A percentile compares a stretch with the other conserved stretches of the same genome.
Evolutionary conservation across 192 early-diverging fungal genomes (phyloP).

Genomic region (Coemansia sp.): DNA sequence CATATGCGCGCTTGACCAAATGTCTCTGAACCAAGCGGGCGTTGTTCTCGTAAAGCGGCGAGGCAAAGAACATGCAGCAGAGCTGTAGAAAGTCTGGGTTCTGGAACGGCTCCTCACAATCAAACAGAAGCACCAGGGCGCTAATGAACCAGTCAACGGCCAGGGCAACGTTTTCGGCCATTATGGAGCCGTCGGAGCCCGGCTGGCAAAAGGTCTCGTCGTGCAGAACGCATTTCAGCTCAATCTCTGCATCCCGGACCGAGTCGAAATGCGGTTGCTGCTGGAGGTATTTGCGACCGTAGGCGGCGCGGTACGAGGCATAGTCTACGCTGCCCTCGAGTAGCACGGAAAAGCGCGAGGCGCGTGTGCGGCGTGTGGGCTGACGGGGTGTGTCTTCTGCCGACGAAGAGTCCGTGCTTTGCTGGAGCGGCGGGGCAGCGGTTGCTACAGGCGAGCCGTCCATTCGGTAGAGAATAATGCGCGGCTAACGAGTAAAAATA

Average conservation of each 20-base stretch:
- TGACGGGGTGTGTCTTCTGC: not conserved
- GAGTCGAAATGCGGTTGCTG: conserved; percentile 44
- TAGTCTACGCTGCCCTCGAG: conserved; percentile 47
- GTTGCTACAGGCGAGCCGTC: too few species aligned
- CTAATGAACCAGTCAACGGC: conserved; percentile 46
- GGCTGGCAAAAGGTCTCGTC: conserved; percentile 26
- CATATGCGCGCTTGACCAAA: conserved; percentile 43
- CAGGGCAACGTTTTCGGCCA: conserved; percentile 44
- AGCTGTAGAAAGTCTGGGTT: conserved; percentile 43
- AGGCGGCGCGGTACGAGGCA: conserved; percentile 27
- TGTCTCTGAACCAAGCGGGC: conserved; percentile 44
- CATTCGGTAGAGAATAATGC: too few species aligned
- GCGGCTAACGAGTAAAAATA: too few species aligned
- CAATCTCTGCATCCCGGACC: conserved; percentile 35
- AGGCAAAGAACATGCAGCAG: conserved; percentile 51
- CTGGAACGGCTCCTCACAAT: conserved; percentile 46
- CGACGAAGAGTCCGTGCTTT: too few species aligned
- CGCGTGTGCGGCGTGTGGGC: conserved; percentile 13
- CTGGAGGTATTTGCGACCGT: conserved; percentile 23
- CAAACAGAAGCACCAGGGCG: conserved; percentile 37
- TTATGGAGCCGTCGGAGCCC: conserved; percentile 6
- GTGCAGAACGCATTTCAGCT: conserved; percentile 40
- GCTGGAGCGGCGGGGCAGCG: too few species aligned
- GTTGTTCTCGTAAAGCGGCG: conserved; percentile 50
- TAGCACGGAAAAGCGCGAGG: conserved; percentile 44